These are phyloP conservation scores for Arabis hirsuta DNA, from an alignment of 345 rosid species.

Conservation along the genomic window DNA sequence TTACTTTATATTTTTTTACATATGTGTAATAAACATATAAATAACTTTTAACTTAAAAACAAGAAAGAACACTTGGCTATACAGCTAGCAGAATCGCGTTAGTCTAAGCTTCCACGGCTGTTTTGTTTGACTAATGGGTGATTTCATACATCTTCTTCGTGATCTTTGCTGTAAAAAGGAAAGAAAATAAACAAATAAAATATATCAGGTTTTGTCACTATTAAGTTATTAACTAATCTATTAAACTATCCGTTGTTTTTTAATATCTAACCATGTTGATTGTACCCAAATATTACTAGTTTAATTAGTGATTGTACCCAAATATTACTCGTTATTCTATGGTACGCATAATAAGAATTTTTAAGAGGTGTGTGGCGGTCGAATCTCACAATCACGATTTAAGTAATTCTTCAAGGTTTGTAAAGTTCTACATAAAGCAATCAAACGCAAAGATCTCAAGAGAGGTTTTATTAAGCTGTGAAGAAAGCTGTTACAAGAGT, in stretches of 20 bases:
- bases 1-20: conserved; percentile 4
- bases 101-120: conserved; percentile 42
- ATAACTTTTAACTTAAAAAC: neutral
- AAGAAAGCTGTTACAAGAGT: too few relatives aligned
- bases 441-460: too few relatives aligned
- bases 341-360: conserved; percentile 43
- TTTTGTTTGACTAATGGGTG: conserved; percentile 43
- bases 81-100: neutral
- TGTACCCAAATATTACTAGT: conserved; percentile 16
- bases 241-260: conserved; percentile 12
- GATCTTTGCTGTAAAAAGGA: conserved; percentile 44
- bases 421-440: too few relatives aligned
- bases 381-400: too few relatives aligned
- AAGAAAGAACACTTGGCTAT: too few relatives aligned
- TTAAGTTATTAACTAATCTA: conserved; percentile 36
- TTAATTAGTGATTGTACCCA: conserved; percentile 18
- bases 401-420: too few relatives aligned
- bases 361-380: conserved; percentile 34
- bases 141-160: conserved; percentile 30
- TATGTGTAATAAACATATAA: conserved; percentile 2
- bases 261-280: conserved; percentile 22
- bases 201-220: conserved; percentile 36
- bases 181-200: neutral
- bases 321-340: conserved; percentile 33
- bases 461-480: too few relatives aligned